phyloP scores from a whole-genome alignment of 805 yeast species.

The Pichia heedii region DNA sequence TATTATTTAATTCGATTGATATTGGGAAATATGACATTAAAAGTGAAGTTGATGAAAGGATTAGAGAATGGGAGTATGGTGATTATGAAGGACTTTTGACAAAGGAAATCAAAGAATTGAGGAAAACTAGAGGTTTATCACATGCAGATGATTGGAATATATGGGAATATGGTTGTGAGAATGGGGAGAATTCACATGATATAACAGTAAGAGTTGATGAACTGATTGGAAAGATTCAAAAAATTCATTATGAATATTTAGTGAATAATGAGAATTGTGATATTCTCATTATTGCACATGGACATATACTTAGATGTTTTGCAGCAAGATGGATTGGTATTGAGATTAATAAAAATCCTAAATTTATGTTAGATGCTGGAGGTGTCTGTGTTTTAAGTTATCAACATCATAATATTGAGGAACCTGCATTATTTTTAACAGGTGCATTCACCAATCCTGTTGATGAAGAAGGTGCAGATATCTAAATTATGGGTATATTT shows the following conservation, averaged over 20 bases:
- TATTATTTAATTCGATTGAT: conserved; percentile 37
- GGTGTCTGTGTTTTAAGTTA: conserved; percentile 90
- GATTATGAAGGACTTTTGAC: conserved; percentile 85
- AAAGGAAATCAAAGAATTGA: conserved; percentile 50
- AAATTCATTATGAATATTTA: conserved; percentile 47
- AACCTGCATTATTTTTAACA: conserved; percentile 79
- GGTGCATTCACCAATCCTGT: conserved; percentile 75
- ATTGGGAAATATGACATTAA: conserved; percentile 28
- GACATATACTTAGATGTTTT: conserved; percentile 83
- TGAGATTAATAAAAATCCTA: conserved; percentile 57
- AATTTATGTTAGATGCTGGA: conserved; percentile 85
- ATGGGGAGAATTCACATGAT: conserved; percentile 65
- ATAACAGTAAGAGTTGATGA: conserved; percentile 67
- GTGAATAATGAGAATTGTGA: conserved; percentile 51
- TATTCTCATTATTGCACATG: conserved; percentile 81
- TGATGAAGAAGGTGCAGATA: conserved; percentile 39
- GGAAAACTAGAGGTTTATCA: conserved; percentile 52
- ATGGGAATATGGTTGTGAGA: conserved; percentile 91
- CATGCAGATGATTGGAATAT: conserved; percentile 51
- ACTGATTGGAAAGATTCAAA: conserved; percentile 55
- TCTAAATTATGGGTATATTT: conserved; percentile 4
- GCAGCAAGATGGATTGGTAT: conserved; percentile 80
- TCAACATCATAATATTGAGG: conserved; percentile 74
- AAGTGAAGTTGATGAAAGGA: conserved; percentile 49
- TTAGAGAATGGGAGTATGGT: conserved; percentile 95